phyloP scores from a whole-genome alignment of 345 rosid species.

The Brassica napus region Da-Ae NC_063446.1:32317501-32318000 shows the following conservation, averaged over 20 bases:
- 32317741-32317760: slow-evolving; percentile 67
- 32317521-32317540: neutral
- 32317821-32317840: slow-evolving; percentile 74
- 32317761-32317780: slow-evolving; percentile 82
- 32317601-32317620: slow-evolving; percentile 15
- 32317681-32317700: slow-evolving; percentile 48
- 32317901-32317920: slow-evolving; percentile 68
- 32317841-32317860: slow-evolving; percentile 81
- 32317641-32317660: slow-evolving; percentile 75
- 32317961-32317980: slow-evolving; percentile 87
- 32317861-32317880: slow-evolving; percentile 53
- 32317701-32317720: slow-evolving; percentile 62
- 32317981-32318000: slow-evolving; percentile 90
- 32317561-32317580: slow-evolving; percentile 72
- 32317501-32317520: too few species aligned
- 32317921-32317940: slow-evolving; percentile 47
- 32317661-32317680: slow-evolving; percentile 55
- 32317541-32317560: slow-evolving; percentile 60
- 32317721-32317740: slow-evolving; percentile 31
- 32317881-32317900: slow-evolving; percentile 63
- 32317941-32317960: slow-evolving; percentile 54
- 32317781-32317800: slow-evolving; percentile 94
- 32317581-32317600: slow-evolving; percentile 59
- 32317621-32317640: slow-evolving; percentile 42
- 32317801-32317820: slow-evolving; percentile 68